Evolutionary conservation across 1,284 basidiomycete genomes (phyloP).

Genomic region (Sphagnurus paluster): DNA sequence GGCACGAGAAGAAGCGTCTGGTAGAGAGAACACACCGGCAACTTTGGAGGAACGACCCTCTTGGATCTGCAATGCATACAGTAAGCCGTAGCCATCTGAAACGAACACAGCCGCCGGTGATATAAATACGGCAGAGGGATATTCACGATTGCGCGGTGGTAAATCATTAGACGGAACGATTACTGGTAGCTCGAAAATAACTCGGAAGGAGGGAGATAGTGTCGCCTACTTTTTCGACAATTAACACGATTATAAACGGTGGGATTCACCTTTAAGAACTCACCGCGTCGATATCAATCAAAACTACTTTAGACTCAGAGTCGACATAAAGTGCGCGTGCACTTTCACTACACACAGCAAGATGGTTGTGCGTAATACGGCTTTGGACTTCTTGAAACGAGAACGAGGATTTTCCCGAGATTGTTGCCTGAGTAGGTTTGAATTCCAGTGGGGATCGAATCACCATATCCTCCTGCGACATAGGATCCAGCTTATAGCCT

Average conservation of each 20-base stretch:
- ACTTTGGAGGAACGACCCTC: constrained; percentile 38
- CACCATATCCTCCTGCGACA: constrained; percentile 56
- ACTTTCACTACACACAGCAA: constrained; percentile 50
- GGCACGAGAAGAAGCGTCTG: constrained; percentile 24
- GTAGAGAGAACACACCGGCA: constrained; percentile 56
- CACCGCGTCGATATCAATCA: constrained; percentile 60
- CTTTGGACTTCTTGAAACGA: constrained; percentile 82
- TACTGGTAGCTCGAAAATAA: constrained; percentile 61
- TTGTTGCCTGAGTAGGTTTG: constrained; percentile 58
- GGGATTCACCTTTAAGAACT: constrained; percentile 30
- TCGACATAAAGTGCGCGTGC: constrained; percentile 72
- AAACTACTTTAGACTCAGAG: constrained; percentile 59
- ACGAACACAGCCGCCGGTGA: constrained; percentile 53
- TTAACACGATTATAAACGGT: constrained; percentile 11
- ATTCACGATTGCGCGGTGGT: constrained; percentile 58
- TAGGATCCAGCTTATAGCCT: constrained; percentile 72
- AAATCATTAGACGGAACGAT: constrained; percentile 40
- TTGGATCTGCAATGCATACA: constrained; percentile 58
- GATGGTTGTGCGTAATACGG: constrained; percentile 85
- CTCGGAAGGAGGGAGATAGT: constrained; percentile 52
- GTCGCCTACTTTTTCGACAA: constrained; percentile 44
- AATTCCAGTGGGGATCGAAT: constrained; percentile 50
- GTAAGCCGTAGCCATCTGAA: constrained; percentile 70
- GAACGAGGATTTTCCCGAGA: constrained; percentile 58
- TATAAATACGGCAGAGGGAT: constrained; percentile 72